phyloP scores from a whole-genome alignment of 371 early-diverging fungal species.

The Neoconidiobolus thromboides region DNA sequence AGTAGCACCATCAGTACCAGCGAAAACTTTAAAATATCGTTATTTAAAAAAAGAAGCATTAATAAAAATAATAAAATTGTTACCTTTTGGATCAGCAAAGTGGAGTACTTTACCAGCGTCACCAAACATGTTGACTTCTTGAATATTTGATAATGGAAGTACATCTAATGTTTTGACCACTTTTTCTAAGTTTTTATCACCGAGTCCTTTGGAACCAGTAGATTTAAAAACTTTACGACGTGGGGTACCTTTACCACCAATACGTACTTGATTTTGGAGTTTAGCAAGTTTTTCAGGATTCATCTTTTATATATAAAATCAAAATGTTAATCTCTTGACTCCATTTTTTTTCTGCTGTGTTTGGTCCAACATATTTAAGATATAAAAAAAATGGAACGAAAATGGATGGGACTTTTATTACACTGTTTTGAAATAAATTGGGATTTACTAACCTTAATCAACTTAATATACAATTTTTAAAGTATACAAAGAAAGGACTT shows the following conservation, averaged over 20 bases:
- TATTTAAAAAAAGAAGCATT: not conserved
- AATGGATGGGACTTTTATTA: too few species aligned
- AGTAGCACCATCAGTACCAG: not conserved
- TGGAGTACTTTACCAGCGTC: constrained; percentile 84
- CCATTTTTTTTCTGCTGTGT: too few species aligned
- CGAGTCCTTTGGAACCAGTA: constrained; percentile 33
- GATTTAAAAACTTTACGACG: constrained; percentile 83
- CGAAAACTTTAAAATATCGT: not conserved
- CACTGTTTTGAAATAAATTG: too few species aligned
- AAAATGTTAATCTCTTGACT: too few species aligned
- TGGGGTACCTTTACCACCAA: constrained; percentile 80
- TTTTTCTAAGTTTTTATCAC: constrained; percentile 78
- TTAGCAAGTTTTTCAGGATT: constrained; percentile 90
- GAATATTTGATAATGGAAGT: constrained; percentile 69
- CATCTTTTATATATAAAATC: constrained; percentile 24
- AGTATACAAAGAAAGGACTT: too few species aligned
- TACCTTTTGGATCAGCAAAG: constrained; percentile 80
- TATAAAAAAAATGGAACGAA: too few species aligned
- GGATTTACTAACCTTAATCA: too few species aligned
- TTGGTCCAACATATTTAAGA: too few species aligned
- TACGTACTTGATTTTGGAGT: constrained; percentile 80
- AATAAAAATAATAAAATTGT: constrained; percentile 6
- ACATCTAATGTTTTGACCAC: constrained; percentile 74
- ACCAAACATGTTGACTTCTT: constrained; percentile 98
- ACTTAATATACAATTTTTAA: too few species aligned